phyloP scores from a whole-genome alignment of 2,329 filamentous ascomycete species.

The Beauveria varroae region DNA sequence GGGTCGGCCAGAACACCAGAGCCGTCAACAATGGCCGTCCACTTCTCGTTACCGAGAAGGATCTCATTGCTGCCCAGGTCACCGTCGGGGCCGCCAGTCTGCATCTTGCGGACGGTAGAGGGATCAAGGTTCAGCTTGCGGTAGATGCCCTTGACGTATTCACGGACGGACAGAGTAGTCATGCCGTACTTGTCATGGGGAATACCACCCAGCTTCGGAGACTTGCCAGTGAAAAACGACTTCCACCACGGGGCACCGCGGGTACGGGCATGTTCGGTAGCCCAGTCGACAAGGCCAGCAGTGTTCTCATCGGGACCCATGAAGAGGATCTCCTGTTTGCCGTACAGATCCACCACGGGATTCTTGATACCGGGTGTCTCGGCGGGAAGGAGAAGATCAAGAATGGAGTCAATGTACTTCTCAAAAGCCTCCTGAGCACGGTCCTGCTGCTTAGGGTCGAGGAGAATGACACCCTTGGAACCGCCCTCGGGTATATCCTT shows the following conservation, averaged over 20 bases:
- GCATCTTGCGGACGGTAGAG: slow-evolving; percentile 79
- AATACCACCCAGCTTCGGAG: slow-evolving; percentile 89
- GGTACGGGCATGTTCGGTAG: slow-evolving; percentile 84
- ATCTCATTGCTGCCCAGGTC: slow-evolving; percentile 98
- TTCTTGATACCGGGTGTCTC: slow-evolving; percentile 97
- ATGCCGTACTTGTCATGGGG: slow-evolving; percentile 95
- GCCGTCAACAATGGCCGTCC: slow-evolving; percentile 91
- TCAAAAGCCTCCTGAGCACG: slow-evolving; percentile 89
- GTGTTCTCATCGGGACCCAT: slow-evolving; percentile 99
- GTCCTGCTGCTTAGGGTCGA: slow-evolving; percentile 91
- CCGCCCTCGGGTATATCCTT: slow-evolving; percentile 99
- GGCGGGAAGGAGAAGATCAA: slow-evolving; percentile 86
- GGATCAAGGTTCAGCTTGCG: slow-evolving; percentile 89
- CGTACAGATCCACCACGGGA: slow-evolving; percentile 90
- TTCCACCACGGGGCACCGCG: slow-evolving; percentile 98
- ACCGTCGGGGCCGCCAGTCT: slow-evolving; percentile 94
- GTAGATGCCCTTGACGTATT: slow-evolving; percentile 96
- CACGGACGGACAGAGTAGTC: slow-evolving; percentile 93
- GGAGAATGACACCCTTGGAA: slow-evolving; percentile 93
- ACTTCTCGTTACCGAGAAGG: slow-evolving; percentile 89
- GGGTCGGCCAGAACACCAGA: slow-evolving; percentile 92
- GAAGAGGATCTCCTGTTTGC: slow-evolving; percentile 94
- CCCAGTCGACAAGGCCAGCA: slow-evolving; percentile 94
- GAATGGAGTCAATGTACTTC: slow-evolving; percentile 98
- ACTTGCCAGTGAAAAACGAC: slow-evolving; percentile 99